Evolutionary conservation across 805 yeast genomes (phyloP).

Genomic region (Candida maesae): DNA sequence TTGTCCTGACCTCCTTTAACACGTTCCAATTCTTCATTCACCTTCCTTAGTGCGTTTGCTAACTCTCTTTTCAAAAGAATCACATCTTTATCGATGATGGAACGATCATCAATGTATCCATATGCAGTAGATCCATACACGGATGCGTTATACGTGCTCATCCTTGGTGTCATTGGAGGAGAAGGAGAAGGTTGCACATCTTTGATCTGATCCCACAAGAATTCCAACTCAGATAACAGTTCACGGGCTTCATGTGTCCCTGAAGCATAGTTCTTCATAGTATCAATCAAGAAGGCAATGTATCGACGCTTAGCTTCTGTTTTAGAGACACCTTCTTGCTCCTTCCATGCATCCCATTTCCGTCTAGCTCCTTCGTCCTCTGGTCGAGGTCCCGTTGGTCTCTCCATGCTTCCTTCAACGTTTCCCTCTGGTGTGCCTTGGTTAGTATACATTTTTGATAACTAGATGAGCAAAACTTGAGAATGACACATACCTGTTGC

Average conservation of each 20-base stretch:
- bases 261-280: conserved; percentile 67
- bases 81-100: conserved; percentile 17
- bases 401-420: conserved; percentile 60
- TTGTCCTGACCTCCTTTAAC: conserved; percentile 10
- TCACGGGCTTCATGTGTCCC: conserved; percentile 66
- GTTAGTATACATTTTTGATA: background rate
- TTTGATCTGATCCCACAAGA: conserved; percentile 69
- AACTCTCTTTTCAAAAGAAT: conserved; percentile 25
- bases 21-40: conserved; percentile 24
- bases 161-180: conserved; percentile 18
- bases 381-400: conserved; percentile 56
- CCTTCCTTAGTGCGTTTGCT: conserved; percentile 21
- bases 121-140: conserved; percentile 11
- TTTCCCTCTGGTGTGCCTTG: conserved; percentile 50
- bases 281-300: conserved; percentile 62
- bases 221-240: conserved; percentile 62
- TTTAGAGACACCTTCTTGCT: conserved; percentile 61
- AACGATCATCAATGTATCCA: conserved; percentile 15
- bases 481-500: conserved; percentile 44
- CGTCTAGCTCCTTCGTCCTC: conserved; percentile 66
- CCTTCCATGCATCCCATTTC: conserved; percentile 79
- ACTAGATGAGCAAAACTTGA: background rate
- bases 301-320: conserved; percentile 74
- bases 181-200: conserved; percentile 32
- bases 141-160: conserved; percentile 12